Evolutionary conservation across 805 yeast genomes (phyloP), one percentile per base, ranked within the genome.

Genomic region (Hemisphaericaspora nanyangensis): DNA sequence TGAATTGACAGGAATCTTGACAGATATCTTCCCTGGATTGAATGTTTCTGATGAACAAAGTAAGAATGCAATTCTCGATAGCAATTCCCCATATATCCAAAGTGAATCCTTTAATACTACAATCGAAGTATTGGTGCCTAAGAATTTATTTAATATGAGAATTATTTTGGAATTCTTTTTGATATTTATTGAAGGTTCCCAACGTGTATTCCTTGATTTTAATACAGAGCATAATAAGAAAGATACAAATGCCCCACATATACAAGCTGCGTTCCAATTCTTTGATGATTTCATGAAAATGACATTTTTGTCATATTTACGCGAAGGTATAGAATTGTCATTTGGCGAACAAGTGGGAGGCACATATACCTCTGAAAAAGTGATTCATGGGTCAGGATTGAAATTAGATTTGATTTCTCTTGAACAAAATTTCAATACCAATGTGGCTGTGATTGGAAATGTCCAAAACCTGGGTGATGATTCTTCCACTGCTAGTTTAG

Each of bases 121-220:
- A 48, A 81, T 82, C 38, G 80, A 82, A 44, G 72, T 80, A 3
- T 60, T 87, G 28, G 84, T 85, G 2, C 78, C 80, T 0, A 79
- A 87, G 2, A 80, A 79, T 51, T 73, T 88, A 12, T 80, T 84
- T 60, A 87, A 89, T 51, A 86, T 90, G 82, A 74, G 90, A 47
- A 73, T 85, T 5, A 74, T 89, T 12, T 60, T 87, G 35, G 95
- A 85, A 41, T 81, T 85, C 28, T 78, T 87, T 28, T 68, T 87
- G 34, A 62, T 79, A 10, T 87, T 86, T 52, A 67, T 79, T 18
- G 80, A 85, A 32, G 80, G 85, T 1, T 64, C 85, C 1, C 63
- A 70, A 37, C 42, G 42, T 19, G 39, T 69, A 2, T 57, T 63
- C 32, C 29, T 38, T 3, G 40, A 49, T 38, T 54, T 51, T 35